Evolutionary conservation across 2,329 filamentous ascomycete genomes (phyloP).

Genomic region (Whalleya microplaca): DNA sequence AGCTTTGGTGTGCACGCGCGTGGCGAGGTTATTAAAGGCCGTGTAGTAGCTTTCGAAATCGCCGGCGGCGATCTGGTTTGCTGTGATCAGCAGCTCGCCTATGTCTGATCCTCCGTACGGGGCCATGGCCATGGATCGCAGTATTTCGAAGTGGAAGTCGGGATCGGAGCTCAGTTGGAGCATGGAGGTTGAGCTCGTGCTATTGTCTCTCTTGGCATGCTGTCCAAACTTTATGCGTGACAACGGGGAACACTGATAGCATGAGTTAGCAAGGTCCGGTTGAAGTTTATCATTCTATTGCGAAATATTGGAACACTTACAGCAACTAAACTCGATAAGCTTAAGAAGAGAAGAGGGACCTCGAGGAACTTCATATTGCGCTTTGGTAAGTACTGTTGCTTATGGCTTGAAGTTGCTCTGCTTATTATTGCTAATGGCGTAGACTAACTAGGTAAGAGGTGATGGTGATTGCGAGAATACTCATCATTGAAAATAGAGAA

Average conservation of each 20-base stretch:
- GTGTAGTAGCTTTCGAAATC: constrained; percentile 32
- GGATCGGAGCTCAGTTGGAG: constrained; percentile 28
- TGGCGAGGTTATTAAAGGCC: constrained; percentile 31
- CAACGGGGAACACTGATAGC: constrained; percentile 1
- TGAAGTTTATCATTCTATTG: not conserved
- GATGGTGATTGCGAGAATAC: not conserved
- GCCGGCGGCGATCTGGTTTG: constrained; percentile 30
- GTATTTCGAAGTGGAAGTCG: constrained; percentile 33
- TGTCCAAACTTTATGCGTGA: not conserved
- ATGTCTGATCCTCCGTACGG: constrained; percentile 33
- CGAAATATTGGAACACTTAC: constrained; percentile 6
- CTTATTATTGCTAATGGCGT: too few relatives aligned
- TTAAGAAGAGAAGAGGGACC: not conserved
- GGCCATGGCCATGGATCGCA: constrained; percentile 24
- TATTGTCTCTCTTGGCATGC: constrained; percentile 13
- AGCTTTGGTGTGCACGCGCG: constrained; percentile 18
- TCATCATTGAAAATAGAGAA: too few relatives aligned
- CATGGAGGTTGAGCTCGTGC: constrained; percentile 19
- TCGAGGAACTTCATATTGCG: constrained; percentile 10
- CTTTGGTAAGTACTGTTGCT: not conserved
- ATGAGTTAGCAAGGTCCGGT: constrained; percentile 3
- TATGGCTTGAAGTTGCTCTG: not conserved
- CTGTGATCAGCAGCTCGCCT: constrained; percentile 35
- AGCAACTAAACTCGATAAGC: constrained; percentile 10
- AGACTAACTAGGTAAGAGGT: not conserved